These are phyloP conservation scores for Blumeria hordei DNA, from an alignment of 2,329 filamentous ascomycete species.

Conservation along the genomic window DNA sequence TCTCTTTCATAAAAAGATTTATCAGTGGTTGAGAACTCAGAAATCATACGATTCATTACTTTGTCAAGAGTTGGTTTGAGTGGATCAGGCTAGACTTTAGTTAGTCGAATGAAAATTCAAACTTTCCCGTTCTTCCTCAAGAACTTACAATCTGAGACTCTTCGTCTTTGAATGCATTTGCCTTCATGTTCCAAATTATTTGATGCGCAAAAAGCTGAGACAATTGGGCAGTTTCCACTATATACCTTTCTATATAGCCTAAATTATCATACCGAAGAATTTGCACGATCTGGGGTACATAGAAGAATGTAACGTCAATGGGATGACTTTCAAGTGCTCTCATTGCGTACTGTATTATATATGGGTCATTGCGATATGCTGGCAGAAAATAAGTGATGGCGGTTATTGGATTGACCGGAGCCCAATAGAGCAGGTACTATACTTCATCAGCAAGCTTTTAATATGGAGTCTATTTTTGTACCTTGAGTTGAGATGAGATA, in stretches of 20 bases:
- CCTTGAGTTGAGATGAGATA: slow-evolving; percentile 65
- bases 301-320: slow-evolving; percentile 96
- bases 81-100: slow-evolving; percentile 40
- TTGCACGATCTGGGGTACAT: slow-evolving; percentile 95
- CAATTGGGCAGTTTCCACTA: slow-evolving; percentile 86
- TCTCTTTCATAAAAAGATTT: slow-evolving; percentile 78
- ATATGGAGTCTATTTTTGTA: slow-evolving; percentile 16
- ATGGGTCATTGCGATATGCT: slow-evolving; percentile 72
- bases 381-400: slow-evolving; percentile 87
- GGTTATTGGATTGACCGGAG: slow-evolving; percentile 74
- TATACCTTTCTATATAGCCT: slow-evolving; percentile 89
- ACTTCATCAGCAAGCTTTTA: slow-evolving; percentile 12
- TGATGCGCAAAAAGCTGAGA: slow-evolving; percentile 98
- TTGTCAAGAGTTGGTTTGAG: slow-evolving; percentile 85
- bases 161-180: slow-evolving; percentile 94
- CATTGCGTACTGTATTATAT: slow-evolving; percentile 91
- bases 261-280: slow-evolving; percentile 76
- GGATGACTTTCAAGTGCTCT: slow-evolving; percentile 79
- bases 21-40: slow-evolving; percentile 58
- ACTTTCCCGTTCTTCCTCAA: not conserved
- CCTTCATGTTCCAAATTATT: slow-evolving; percentile 99
- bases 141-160: slow-evolving; percentile 53
- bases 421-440: slow-evolving; percentile 79
- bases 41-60: slow-evolving; percentile 64
- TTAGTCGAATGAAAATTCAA: slow-evolving; percentile 3